These are phyloP conservation scores for Didymella sp. DNA, from an alignment of 2,329 filamentous ascomycete species.

Conservation along the genomic window DNA sequence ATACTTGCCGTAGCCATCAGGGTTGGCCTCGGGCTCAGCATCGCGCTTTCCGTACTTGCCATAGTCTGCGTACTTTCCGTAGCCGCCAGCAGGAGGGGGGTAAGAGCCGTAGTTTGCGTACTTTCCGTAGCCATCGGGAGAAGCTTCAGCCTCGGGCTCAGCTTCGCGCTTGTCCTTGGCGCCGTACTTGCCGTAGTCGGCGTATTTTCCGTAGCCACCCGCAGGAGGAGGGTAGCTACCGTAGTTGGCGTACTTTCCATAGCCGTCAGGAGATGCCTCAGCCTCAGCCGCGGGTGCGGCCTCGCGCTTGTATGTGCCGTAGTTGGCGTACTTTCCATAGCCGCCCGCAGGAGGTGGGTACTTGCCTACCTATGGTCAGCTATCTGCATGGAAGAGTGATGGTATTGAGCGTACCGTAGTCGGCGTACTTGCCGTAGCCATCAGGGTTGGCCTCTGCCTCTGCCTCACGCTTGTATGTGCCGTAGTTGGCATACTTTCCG, in stretches of 20 bases:
- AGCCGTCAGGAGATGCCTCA: conserved; percentile 11
- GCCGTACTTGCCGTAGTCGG: too few species aligned
- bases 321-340: background rate
- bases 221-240: conserved; percentile 14
- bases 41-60: conserved; percentile 11
- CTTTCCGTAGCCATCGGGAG: too few species aligned
- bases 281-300: conserved; percentile 6
- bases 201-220: too few species aligned
- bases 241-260: conserved; percentile 2
- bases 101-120: too few species aligned
- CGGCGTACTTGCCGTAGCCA: conserved; percentile 27
- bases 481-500: conserved; percentile 24
- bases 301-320: conserved; percentile 21
- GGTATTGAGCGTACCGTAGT: conserved; percentile 14
- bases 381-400: background rate
- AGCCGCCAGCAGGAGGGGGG: background rate
- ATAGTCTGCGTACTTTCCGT: conserved; percentile 24
- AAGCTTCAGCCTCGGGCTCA: too few species aligned
- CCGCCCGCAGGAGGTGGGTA: conserved; percentile 16
- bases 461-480: conserved; percentile 14
- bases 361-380: conserved; percentile 10
- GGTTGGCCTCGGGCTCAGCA: conserved; percentile 2
- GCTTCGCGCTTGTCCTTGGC: too few species aligned
- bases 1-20: conserved; percentile 21
- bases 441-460: background rate